Percentiles rank a stretch among this genome's conserved stretches.
These are phyloP conservation scores for Mikania micrantha DNA, from an alignment of 129 eudicot genomes.

Conservation along the genomic window DNA sequence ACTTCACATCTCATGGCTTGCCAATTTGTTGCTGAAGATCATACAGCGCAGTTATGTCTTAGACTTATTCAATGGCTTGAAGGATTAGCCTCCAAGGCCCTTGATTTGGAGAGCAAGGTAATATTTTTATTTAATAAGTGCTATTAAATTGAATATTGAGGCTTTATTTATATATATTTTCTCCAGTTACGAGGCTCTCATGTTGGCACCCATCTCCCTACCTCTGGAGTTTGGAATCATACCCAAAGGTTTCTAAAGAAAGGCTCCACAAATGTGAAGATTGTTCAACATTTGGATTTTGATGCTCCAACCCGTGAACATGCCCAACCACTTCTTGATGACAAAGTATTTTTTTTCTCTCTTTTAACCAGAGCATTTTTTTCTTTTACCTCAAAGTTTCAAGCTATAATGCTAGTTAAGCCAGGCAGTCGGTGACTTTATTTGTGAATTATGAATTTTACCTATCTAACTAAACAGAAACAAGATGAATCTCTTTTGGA, in stretches of 20 bases:
- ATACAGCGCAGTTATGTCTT: slow-evolving; percentile 84
- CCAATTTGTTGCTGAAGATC: slow-evolving; percentile 68
- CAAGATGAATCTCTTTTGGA: slow-evolving; percentile 94
- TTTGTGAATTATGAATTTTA: neutral
- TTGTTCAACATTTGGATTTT: slow-evolving; percentile 84
- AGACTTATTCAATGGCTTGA: slow-evolving; percentile 97
- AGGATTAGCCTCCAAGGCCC: slow-evolving; percentile 88
- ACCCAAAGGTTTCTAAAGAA: slow-evolving; percentile 75
- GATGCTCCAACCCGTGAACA: slow-evolving; percentile 98
- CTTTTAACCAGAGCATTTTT: neutral
- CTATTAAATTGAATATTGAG: neutral
- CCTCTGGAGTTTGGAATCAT: slow-evolving; percentile 93
- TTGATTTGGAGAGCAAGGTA: slow-evolving; percentile 91
- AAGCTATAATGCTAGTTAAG: slow-evolving; percentile 10
- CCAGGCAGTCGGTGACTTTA: neutral
- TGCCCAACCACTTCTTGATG: slow-evolving; percentile 84
- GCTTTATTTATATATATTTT: neutral
- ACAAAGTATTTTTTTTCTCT: slow-evolving; percentile 59
- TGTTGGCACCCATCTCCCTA: slow-evolving; percentile 91
- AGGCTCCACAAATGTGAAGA: slow-evolving; percentile 51
- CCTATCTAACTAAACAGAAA: slow-evolving; percentile 46
- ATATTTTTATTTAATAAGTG: neutral
- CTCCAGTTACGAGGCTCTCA: slow-evolving; percentile 92
- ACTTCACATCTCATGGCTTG: slow-evolving; percentile 97
- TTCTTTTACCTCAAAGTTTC: neutral